Percentiles rank a stretch among this genome's conserved stretches.
Evolutionary conservation across 129 eudicot species (phyloP).

Genomic region (Centaurea solstitialis): DNA sequence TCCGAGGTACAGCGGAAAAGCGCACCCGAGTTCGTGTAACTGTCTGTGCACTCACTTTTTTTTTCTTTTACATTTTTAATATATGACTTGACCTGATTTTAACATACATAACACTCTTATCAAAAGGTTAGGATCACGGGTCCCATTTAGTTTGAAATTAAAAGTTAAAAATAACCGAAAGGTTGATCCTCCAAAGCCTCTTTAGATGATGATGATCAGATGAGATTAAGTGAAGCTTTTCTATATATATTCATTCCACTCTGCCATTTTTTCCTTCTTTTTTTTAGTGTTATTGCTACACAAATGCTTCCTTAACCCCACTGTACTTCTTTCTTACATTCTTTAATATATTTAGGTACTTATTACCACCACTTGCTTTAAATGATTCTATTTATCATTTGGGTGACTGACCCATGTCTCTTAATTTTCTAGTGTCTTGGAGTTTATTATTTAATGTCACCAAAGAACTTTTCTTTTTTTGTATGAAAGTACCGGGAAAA

Average conservation of each 20-base stretch:
- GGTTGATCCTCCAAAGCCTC: constrained; percentile 23
- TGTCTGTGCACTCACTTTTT: background rate
- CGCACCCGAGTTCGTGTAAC: background rate
- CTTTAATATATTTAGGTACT: constrained; percentile 8
- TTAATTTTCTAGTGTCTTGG: background rate
- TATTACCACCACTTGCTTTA: constrained; percentile 9
- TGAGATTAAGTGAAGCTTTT: constrained; percentile 4
- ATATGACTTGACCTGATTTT: too few relatives aligned
- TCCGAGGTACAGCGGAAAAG: background rate
- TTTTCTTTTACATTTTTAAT: too few relatives aligned
- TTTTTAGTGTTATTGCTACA: constrained; percentile 16
- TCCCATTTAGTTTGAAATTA: constrained; percentile 8
- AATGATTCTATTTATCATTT: constrained; percentile 1
- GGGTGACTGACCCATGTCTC: background rate
- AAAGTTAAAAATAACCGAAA: constrained; percentile 27
- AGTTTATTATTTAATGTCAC: background rate
- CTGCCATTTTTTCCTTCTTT: constrained; percentile 7
- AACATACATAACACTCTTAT: background rate
- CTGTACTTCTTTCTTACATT: constrained; percentile 17
- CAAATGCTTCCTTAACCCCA: constrained; percentile 33
- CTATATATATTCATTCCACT: constrained; percentile 18
- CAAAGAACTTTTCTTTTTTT: background rate
- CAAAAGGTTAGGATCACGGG: background rate
- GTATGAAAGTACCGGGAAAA: background rate
- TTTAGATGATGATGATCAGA: constrained; percentile 25